These are phyloP conservation scores for Oryza punctata DNA, from an alignment of 176 grass and related monocot species.

Conservation along the genomic window DNA sequence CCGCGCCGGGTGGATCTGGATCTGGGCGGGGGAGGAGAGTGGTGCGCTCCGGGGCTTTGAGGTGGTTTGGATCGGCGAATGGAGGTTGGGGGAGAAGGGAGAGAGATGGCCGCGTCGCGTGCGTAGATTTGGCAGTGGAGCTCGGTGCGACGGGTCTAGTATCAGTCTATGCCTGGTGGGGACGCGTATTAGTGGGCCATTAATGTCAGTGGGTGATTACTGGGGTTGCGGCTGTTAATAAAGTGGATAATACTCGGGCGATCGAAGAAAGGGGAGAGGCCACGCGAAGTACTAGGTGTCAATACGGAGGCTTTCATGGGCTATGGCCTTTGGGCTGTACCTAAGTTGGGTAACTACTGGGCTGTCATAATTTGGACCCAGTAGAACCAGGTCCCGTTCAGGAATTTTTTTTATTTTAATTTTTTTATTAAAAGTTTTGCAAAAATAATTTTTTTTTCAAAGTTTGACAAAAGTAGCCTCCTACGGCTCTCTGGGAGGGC, in stretches of 20 bases:
- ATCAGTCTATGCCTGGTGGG: constrained; percentile 26
- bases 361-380: not conserved
- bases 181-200: not conserved
- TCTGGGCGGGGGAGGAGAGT: constrained; percentile 46
- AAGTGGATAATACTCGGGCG: not conserved
- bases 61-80: constrained; percentile 57
- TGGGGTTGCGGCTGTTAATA: not conserved
- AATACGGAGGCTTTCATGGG: not conserved
- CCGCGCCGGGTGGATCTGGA: constrained; percentile 61
- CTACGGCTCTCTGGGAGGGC: too few relatives aligned
- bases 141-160: not conserved
- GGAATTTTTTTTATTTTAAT: too few relatives aligned
- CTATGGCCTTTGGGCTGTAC: not conserved
- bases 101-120: constrained; percentile 38
- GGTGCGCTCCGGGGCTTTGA: constrained; percentile 36
- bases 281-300: constrained; percentile 4
- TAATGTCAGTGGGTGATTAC: not conserved
- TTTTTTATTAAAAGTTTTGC: too few relatives aligned
- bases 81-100: constrained; percentile 11
- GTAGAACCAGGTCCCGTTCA: not conserved
- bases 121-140: constrained; percentile 39
- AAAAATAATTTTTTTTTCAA: too few relatives aligned
- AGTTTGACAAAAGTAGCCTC: too few relatives aligned
- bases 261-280: constrained; percentile 5
- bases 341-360: not conserved